A percentile compares a stretch with the other conserved stretches of the same genome.
Conservation (phyloP, 2,329 filamentous ascomycete genomes). For the Phyllosticta citrichinensis region DNA sequence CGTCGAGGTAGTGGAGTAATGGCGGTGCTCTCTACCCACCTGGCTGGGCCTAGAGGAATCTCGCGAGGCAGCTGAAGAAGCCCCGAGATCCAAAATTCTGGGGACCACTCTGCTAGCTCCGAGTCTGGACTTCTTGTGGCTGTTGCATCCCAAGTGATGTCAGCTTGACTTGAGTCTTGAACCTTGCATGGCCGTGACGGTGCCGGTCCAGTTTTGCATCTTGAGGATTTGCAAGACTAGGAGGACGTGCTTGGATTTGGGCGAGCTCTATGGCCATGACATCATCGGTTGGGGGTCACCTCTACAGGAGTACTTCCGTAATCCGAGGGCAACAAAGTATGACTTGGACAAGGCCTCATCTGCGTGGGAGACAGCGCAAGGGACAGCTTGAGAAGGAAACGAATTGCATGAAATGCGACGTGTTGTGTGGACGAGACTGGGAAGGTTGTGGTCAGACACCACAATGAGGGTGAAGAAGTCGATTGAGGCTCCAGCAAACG, state of each 20-base stretch:
- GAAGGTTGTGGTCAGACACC: no score
- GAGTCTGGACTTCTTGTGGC: not conserved
- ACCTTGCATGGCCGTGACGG: not conserved
- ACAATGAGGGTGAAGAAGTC: no score
- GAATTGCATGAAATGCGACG: no score
- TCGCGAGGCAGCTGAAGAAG: not conserved
- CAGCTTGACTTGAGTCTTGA: not conserved
- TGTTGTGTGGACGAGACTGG: no score
- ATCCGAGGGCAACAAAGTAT: no score
- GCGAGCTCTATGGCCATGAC: not conserved
- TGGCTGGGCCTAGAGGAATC: not conserved
- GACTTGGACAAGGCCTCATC: no score
- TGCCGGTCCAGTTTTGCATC: not conserved
- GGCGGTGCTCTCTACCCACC: not conserved
- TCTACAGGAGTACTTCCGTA: not conserved
- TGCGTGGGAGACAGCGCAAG: no score
- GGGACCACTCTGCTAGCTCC: not conserved
- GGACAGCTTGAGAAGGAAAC: no score
- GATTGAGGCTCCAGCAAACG: no score
- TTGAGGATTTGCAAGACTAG: not conserved
- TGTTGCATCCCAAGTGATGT: not conserved
- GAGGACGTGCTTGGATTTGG: not conserved
- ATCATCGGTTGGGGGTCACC: not conserved
- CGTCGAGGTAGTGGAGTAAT: not conserved
- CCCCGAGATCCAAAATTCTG: not conserved